phyloP scores from a whole-genome alignment of 805 yeast genomes.

The Candida coleopterorum region DNA sequence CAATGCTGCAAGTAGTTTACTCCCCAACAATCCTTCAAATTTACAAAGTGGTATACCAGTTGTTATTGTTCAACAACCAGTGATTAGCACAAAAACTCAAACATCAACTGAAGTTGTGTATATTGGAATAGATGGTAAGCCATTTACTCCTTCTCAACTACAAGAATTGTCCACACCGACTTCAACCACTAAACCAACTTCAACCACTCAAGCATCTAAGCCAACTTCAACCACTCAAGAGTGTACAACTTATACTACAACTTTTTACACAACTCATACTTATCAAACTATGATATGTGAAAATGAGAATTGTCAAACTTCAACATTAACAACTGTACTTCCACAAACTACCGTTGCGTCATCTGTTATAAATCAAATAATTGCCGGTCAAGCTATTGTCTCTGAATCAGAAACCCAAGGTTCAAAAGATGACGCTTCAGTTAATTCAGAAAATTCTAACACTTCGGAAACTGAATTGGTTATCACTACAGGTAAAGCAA shows the following conservation, averaged over 20 bases:
- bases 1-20: slow-evolving; percentile 14
- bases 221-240: neutral
- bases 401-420: neutral
- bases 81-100: neutral
- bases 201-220: neutral
- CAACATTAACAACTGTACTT: slow-evolving; percentile 7
- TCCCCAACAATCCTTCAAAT: slow-evolving; percentile 16
- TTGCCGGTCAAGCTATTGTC: neutral
- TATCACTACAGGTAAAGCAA: slow-evolving; percentile 4
- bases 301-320: slow-evolving; percentile 11
- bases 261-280: slow-evolving; percentile 15
- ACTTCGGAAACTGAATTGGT: neutral
- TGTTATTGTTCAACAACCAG: slow-evolving; percentile 23
- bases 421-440: neutral
- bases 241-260: slow-evolving; percentile 11
- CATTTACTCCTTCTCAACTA: neutral
- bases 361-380: neutral
- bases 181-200: neutral
- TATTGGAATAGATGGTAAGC: slow-evolving; percentile 1
- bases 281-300: slow-evolving; percentile 14
- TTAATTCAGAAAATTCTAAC: neutral
- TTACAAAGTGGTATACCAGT: slow-evolving; percentile 24
- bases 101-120: neutral
- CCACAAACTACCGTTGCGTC: slow-evolving; percentile 2
- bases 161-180: too few species aligned